Evolutionary conservation across 768 basidiomycete species (phyloP), one percentile per base, ranked within the genome.

Genomic region (Mycena maculata): DNA sequence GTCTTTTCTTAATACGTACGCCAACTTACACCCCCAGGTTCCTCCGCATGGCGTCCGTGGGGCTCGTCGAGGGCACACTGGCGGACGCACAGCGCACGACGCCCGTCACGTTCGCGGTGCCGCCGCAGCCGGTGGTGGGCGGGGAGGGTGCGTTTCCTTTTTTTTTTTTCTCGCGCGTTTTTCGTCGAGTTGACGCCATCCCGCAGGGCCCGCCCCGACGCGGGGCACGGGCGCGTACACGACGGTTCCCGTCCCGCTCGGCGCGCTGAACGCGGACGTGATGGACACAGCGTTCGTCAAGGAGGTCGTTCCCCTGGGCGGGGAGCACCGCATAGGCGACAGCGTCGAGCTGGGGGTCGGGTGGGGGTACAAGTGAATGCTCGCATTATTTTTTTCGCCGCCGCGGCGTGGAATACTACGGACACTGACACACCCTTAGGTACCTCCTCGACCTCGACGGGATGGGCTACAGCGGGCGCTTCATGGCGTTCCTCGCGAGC

Each of bases 381-480:
- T 30, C 23, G 4, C 9, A n/a, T 54, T 45, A 28, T 28, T 33
- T 25, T 30, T 41, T 31, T 49, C 20, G 18, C 20, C 38, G 15
- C 12, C 2, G n/a, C 6, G 27, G 11, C 12, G n/a, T 28, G 22
- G 33, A n/a, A n/a, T n/a, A n/a, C n/a, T n/a, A 23, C 25, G 2
- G 16, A 48, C 38, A 27, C 41, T 55, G 30, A 33, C 45, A n/a
- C 20, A 3, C n/a, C 15, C 22, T 4, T 27, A 69, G 63, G 41
- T 95, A 96, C 74, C 84, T 97, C 38, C 79, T 96, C 67, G 96
- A 98, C 78, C 78, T 99, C 62, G 96, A 98, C 74, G 96, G 97
- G 18, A 96, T 96, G 93, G 91, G 93, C 22, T 99, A 98, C 78
- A 95, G 92, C 28, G 96, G 91, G 3, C 85, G 95, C 15, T 96